A percentile compares a stretch with the other conserved stretches of the same genome.
These are phyloP conservation scores for Amborella trichopoda DNA, from an alignment of 164 flowering plant genomes.

Conservation along the genomic window DNA sequence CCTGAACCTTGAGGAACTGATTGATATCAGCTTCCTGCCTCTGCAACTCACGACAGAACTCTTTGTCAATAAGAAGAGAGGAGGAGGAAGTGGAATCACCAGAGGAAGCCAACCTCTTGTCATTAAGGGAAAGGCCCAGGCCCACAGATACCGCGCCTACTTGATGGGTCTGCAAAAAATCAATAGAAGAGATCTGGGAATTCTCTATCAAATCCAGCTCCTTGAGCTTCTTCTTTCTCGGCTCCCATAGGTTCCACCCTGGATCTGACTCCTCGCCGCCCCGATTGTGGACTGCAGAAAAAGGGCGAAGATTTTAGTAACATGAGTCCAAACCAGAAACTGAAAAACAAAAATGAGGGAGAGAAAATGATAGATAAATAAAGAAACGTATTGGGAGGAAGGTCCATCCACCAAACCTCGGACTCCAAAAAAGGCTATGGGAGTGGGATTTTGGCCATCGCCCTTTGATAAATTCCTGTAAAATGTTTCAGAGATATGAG, in stretches of 20 bases:
- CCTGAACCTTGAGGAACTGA: slow-evolving; percentile 68
- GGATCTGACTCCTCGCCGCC: slow-evolving; percentile 35
- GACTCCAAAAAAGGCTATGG: slow-evolving; percentile 23
- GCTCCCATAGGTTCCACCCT: slow-evolving; percentile 41
- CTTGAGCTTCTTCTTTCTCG: slow-evolving; percentile 40
- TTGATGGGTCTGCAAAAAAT: slow-evolving; percentile 39
- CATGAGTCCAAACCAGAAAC: not conserved
- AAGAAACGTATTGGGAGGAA: slow-evolving; percentile 36
- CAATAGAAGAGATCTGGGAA: slow-evolving; percentile 58
- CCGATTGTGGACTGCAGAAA: slow-evolving; percentile 27
- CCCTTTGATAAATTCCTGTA: slow-evolving; percentile 37
- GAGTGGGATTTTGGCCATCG: slow-evolving; percentile 28
- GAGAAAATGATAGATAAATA: not conserved
- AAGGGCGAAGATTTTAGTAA: slow-evolving; percentile 1
- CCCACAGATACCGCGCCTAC: slow-evolving; percentile 90
- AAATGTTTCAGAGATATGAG: not conserved
- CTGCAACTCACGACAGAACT: slow-evolving; percentile 49
- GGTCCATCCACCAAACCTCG: slow-evolving; percentile 39
- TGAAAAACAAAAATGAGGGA: not conserved
- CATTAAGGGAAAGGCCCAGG: slow-evolving; percentile 69
- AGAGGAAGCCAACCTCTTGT: slow-evolving; percentile 38
- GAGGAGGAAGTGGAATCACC: slow-evolving; percentile 48
- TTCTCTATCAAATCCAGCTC: slow-evolving; percentile 67
- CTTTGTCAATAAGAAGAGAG: slow-evolving; percentile 30
- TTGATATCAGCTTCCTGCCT: slow-evolving; percentile 70